A percentile compares a stretch with the other conserved stretches of the same genome.
Conservation (phyloP, 768 basidiomycete genomes). For the Pleurotus tuber-regium region DNA sequence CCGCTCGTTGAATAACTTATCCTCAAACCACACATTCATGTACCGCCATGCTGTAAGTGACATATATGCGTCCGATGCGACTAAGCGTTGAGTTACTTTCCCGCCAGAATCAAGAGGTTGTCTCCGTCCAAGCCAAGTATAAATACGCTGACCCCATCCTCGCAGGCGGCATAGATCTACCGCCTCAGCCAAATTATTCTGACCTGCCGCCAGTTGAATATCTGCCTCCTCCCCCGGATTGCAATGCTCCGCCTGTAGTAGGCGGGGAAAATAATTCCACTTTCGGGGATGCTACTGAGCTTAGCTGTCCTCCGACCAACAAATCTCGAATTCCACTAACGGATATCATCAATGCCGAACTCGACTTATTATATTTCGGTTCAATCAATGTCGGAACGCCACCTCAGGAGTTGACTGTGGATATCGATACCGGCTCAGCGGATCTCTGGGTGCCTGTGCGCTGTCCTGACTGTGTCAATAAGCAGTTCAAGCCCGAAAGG, state of each 20-base stretch:
- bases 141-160: neutral
- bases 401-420: conserved; percentile 47
- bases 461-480: conserved; percentile 36
- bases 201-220: neutral
- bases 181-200: neutral
- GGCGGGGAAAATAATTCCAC: too few relatives aligned
- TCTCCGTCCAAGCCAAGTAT: neutral
- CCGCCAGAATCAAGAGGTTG: neutral
- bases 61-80: neutral
- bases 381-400: conserved; percentile 52
- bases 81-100: too few relatives aligned
- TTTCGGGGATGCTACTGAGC: too few relatives aligned
- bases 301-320: too few relatives aligned
- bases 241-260: too few relatives aligned
- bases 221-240: neutral
- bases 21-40: neutral
- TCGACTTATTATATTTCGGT: conserved; percentile 30
- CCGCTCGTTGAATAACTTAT: neutral
- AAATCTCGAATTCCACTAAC: conserved; percentile 21
- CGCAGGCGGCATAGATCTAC: neutral
- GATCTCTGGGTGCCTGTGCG: conserved; percentile 57
- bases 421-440: conserved; percentile 67
- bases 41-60: neutral
- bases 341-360: conserved; percentile 20
- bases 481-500: conserved; percentile 32